Conservation (phyloP, 306 rosid genomes). For the Prunus fruticosa region DNA sequence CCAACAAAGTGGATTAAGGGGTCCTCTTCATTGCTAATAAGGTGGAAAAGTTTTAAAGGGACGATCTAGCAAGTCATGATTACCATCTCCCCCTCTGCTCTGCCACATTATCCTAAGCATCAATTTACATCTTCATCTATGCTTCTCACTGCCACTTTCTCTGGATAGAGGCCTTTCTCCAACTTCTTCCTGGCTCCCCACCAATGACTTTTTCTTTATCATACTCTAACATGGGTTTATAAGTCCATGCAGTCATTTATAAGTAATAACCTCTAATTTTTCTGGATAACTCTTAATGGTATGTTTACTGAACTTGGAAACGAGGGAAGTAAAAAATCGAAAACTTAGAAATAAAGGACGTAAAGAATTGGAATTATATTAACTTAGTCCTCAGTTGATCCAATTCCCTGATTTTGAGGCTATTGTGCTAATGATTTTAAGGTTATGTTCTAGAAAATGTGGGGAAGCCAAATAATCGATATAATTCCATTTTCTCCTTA, state of each 20-base stretch:
- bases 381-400: too few relatives aligned
- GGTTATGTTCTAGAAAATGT: too few relatives aligned
- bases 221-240: neutral
- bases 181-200: constrained; percentile 19
- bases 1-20: constrained; percentile 40
- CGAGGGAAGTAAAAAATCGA: too few relatives aligned
- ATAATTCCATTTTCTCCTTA: too few relatives aligned
- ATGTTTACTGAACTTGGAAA: too few relatives aligned
- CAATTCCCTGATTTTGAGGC: too few relatives aligned
- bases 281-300: neutral
- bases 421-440: too few relatives aligned
- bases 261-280: neutral
- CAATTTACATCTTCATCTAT: constrained; percentile 34
- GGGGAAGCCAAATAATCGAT: too few relatives aligned
- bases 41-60: constrained; percentile 36
- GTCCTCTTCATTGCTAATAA: constrained; percentile 27
- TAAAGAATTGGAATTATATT: too few relatives aligned
- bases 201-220: neutral
- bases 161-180: constrained; percentile 28
- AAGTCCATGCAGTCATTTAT: too few relatives aligned
- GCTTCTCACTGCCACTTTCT: constrained; percentile 32
- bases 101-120: constrained; percentile 29
- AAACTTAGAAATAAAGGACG: too few relatives aligned
- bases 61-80: constrained; percentile 33
- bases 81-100: constrained; percentile 13